Evolutionary conservation across 192 early-diverging fungal species (phyloP).

Genomic region (Coemansia sp.): DNA sequence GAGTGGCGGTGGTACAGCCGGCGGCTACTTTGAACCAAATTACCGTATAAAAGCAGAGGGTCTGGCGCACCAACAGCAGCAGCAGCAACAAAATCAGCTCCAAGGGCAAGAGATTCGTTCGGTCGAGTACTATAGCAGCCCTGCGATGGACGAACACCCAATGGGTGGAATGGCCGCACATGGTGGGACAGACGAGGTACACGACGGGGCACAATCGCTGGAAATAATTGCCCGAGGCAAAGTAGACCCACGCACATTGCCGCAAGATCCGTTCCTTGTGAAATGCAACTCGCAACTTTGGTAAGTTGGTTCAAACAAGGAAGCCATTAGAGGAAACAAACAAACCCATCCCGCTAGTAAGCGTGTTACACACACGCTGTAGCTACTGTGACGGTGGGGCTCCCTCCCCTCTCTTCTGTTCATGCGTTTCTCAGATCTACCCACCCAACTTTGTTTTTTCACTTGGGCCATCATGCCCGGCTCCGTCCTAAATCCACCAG

Average conservation of each 20-base stretch:
- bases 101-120: background rate
- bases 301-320: slow-evolving; percentile 23
- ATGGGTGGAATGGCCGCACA: slow-evolving; percentile 6
- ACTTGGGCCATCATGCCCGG: background rate
- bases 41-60: background rate
- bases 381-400: background rate
- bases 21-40: background rate
- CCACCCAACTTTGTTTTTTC: background rate
- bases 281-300: slow-evolving; percentile 38
- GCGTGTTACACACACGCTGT: slow-evolving; percentile 1
- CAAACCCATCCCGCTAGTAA: background rate
- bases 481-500: slow-evolving; percentile 5
- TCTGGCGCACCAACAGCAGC: background rate
- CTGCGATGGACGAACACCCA: background rate
- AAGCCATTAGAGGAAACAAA: background rate
- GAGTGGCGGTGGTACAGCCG: background rate
- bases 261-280: slow-evolving; percentile 29
- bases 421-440: background rate
- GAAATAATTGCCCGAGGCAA: slow-evolving; percentile 27
- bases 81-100: background rate
- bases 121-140: background rate
- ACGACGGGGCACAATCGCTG: slow-evolving; percentile 9
- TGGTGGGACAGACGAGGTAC: background rate
- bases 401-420: too few species aligned
- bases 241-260: slow-evolving; percentile 22